Percentiles rank a stretch among this genome's conserved stretches.
phyloP scores from a whole-genome alignment of 768 basidiomycete genomes.

The Cystofilobasidium bisporidii region DNA sequence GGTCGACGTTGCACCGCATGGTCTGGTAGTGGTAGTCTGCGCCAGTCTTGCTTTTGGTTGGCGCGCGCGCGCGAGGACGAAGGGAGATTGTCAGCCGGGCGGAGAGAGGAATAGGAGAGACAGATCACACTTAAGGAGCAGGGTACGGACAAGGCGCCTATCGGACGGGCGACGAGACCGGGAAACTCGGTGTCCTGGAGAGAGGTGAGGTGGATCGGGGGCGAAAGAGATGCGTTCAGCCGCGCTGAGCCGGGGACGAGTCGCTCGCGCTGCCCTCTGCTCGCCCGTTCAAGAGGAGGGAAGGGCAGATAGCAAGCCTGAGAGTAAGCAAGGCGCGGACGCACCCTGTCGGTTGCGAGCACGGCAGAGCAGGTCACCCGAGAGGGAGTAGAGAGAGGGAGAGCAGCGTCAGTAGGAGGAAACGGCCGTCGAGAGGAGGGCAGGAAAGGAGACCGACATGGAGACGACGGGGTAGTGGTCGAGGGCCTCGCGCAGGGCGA shows the following conservation, averaged over 20 bases:
- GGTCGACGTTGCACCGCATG: conserved; percentile 97
- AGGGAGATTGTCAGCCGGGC: not conserved
- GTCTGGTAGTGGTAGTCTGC: conserved; percentile 99
- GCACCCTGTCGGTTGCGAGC: no score
- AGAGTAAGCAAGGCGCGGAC: no score
- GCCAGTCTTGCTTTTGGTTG: conserved; percentile 58
- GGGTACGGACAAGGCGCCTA: conserved; percentile 65
- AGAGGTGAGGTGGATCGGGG: conserved; percentile 34
- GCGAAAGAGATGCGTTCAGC: conserved; percentile 9
- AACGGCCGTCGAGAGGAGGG: not conserved
- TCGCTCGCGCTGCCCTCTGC: no score
- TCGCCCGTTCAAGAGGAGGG: no score
- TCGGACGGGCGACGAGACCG: conserved; percentile 92
- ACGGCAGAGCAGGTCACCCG: no score
- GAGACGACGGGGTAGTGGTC: conserved; percentile 89
- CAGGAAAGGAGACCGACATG: conserved; percentile 50
- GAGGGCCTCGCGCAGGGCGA: conserved; percentile 70
- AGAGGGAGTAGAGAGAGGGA: no score
- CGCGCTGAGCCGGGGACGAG: no score
- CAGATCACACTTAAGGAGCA: no score
- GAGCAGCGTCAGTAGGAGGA: conserved; percentile 15
- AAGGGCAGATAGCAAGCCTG: no score
- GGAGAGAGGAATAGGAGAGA: not conserved
- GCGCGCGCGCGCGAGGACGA: not conserved
- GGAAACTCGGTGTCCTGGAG: conserved; percentile 95